Evolutionary conservation across 306 rosid species (phyloP).

Genomic region (Alnus rubra): DNA sequence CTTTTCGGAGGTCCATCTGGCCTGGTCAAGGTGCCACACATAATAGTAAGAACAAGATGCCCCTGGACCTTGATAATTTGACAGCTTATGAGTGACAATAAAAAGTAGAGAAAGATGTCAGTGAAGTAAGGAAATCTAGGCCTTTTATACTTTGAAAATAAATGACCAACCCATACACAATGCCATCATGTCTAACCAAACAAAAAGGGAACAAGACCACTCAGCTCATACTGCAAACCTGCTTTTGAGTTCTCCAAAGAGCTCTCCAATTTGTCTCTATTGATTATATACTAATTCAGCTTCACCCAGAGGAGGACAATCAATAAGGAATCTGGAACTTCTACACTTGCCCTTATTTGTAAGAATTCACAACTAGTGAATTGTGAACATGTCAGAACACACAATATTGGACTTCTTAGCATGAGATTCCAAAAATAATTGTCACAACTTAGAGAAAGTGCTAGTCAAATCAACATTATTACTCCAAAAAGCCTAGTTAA

Average conservation of each 20-base stretch:
- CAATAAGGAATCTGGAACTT: too few relatives aligned
- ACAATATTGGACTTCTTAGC: background rate
- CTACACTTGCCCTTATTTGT: too few relatives aligned
- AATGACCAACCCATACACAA: background rate
- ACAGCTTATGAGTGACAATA: background rate
- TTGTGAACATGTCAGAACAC: too few relatives aligned
- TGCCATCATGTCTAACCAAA: background rate
- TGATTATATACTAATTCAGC: background rate
- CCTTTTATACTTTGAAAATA: background rate
- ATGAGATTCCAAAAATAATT: background rate
- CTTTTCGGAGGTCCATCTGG: background rate
- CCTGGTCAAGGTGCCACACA: background rate
- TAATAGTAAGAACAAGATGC: background rate
- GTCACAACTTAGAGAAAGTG: too few relatives aligned
- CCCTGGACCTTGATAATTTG: background rate
- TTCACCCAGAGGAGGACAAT: background rate
- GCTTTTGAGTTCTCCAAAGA: background rate
- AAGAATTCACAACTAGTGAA: too few relatives aligned
- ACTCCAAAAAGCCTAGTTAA: too few relatives aligned
- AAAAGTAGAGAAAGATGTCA: background rate
- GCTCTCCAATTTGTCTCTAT: background rate
- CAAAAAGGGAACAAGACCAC: background rate
- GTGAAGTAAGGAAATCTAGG: background rate
- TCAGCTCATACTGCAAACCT: background rate
- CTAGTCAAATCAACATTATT: too few relatives aligned